Evolutionary conservation across 2,329 filamentous ascomycete genomes (phyloP).

Genomic region (Fusarium aywerte): DNA sequence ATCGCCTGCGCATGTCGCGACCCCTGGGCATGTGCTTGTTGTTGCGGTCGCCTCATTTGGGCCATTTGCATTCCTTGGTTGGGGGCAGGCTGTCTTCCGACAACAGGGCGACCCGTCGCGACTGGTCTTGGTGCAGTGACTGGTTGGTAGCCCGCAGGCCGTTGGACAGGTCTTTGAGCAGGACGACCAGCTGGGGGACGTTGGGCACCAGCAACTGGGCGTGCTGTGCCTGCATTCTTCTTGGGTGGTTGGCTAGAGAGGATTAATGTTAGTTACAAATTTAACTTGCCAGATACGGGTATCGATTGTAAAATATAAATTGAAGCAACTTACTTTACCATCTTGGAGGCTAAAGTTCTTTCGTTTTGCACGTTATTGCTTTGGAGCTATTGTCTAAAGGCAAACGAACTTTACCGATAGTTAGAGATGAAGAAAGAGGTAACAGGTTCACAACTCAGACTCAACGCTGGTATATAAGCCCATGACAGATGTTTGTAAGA

Average conservation of each 20-base stretch:
- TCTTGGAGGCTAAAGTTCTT: neutral
- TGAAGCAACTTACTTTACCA: slow-evolving; percentile 19
- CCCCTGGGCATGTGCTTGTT: slow-evolving; percentile 3
- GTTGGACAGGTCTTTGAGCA: neutral
- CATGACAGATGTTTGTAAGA: neutral
- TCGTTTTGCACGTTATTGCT: accelerated
- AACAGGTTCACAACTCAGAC: too few species aligned
- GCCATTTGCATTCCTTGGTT: slow-evolving; percentile 28
- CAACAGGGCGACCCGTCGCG: neutral
- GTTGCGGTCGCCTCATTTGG: slow-evolving; percentile 11
- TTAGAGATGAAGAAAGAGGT: accelerated
- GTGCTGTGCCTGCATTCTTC: neutral
- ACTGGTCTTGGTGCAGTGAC: slow-evolving; percentile 14
- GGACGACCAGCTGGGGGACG: slow-evolving; percentile 2
- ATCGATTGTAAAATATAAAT: accelerated
- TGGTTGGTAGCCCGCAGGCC: slow-evolving; percentile 2
- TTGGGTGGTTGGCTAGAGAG: neutral
- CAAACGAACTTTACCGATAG: accelerated
- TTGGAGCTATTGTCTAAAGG: accelerated
- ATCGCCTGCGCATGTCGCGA: neutral
- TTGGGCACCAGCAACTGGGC: neutral
- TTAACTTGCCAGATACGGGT: neutral
- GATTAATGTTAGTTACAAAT: neutral
- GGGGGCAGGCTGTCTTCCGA: slow-evolving; percentile 18
- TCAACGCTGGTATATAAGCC: neutral